Conservation (phyloP, 306 rosid genomes). For the Datisca glomerata region DNA sequence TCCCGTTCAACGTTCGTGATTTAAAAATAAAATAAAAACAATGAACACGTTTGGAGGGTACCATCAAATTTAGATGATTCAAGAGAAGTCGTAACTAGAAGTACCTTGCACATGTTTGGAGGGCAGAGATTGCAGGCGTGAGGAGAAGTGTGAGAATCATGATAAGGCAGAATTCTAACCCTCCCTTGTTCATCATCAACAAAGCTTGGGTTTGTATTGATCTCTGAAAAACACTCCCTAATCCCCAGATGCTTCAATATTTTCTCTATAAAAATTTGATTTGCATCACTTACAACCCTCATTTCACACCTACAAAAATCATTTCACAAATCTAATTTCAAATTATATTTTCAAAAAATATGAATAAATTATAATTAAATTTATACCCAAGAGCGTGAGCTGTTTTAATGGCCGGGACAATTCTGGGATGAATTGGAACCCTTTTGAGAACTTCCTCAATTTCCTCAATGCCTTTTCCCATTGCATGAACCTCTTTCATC, state of each 20-base stretch:
- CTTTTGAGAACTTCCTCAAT: constrained; percentile 32
- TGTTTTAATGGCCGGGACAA: constrained; percentile 50
- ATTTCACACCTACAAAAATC: constrained; percentile 51
- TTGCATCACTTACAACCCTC: constrained; percentile 79
- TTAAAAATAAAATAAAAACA: no score
- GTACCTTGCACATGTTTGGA: constrained; percentile 93
- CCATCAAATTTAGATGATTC: no score
- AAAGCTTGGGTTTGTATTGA: constrained; percentile 59
- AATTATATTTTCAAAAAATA: neutral
- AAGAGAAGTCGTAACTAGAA: no score
- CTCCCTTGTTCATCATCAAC: constrained; percentile 56
- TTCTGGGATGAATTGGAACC: constrained; percentile 40
- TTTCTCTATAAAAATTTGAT: constrained; percentile 52
- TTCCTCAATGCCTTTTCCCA: constrained; percentile 42
- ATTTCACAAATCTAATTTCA: no score
- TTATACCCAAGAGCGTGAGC: constrained; percentile 44
- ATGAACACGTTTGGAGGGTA: no score
- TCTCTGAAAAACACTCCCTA: constrained; percentile 49
- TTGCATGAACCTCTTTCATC: constrained; percentile 57
- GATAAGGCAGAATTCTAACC: constrained; percentile 41
- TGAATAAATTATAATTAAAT: neutral
- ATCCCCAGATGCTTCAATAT: constrained; percentile 57
- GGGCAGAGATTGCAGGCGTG: constrained; percentile 62
- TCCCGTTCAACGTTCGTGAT: no score
- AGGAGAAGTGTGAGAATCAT: constrained; percentile 35